Evolutionary conservation across 2,329 filamentous ascomycete genomes (phyloP), one percentile per base, ranked within the genome.

Genomic region (Neurospora sp.): DNA sequence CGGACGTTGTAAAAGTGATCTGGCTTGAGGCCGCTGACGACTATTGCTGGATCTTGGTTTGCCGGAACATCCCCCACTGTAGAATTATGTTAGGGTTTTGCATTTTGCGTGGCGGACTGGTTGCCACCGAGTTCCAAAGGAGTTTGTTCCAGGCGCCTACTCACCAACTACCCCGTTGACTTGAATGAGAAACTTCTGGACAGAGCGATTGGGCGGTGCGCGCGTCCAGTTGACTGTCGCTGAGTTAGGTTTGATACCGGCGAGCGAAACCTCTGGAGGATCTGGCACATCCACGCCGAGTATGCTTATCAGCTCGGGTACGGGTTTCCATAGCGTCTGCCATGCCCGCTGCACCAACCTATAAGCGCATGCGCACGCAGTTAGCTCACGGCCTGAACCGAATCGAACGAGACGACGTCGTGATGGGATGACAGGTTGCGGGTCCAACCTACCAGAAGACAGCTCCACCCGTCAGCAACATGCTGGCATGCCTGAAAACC

Each of bases 251-350:
- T 91, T 92, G 76, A 99, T 96, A 73, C 92, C 93, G 69, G 95
- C 93, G 40, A 99, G 88, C 68, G 93, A 97, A 52, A 98, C 91
- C 78, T 94, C 90, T 68, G 96, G 96, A 33, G 93, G 86, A 73
- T 93, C 90, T 72, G 96, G 96, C 68, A 99, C 95, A 78, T 99
- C 96, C 78, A 98, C 90, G 71, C 95, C 94, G 67, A 99, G 89
- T 67, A 97, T 92, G 75, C 90, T 90, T 76, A 98, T 94, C 67
- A 99, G 88, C 73, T 97, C 90, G 70, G 95, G 92, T 70, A 97
- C 93, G 33, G 95, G 93, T 76, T 95, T 97, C 81, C 92, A 91
- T 69, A 97, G 85, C 43, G 96, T 96, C 78, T 94, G 92, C 82
- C 91, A 93, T 72, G 93, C 92, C 78, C 96, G 90, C 79, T 92